phyloP scores from a whole-genome alignment of 192 early-diverging fungal species.

The Coemansia sp. region DNA sequence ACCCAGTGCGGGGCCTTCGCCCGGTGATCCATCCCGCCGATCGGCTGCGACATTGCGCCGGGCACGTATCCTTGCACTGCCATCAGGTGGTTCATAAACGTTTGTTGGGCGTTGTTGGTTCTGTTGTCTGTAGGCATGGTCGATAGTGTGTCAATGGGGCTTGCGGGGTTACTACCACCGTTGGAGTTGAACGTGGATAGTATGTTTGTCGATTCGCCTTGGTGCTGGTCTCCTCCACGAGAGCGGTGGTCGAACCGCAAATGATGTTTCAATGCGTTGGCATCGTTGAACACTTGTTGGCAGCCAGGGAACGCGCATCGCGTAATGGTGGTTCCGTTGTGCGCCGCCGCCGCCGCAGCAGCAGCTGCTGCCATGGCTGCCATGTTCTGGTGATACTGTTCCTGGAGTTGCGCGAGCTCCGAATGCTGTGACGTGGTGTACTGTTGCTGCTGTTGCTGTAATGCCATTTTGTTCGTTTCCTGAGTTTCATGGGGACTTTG shows the following conservation, averaged over 20 bases:
- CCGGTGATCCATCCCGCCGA: conserved; percentile 9
- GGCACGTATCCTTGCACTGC: background rate
- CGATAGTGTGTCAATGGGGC: conserved; percentile 34
- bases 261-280: conserved; percentile 42
- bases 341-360: background rate
- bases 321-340: conserved; percentile 18
- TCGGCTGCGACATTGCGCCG: background rate
- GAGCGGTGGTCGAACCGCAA: conserved; percentile 35
- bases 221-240: background rate
- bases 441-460: conserved; percentile 17
- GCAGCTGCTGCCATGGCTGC: conserved; percentile 10
- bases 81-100: conserved; percentile 5
- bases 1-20: conserved; percentile 53
- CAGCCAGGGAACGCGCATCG: conserved; percentile 25
- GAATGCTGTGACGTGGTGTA: conserved; percentile 42
- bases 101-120: background rate
- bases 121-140: conserved; percentile 15
- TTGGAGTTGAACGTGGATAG: background rate
- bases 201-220: background rate
- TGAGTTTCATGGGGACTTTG: background rate
- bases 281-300: conserved; percentile 37
- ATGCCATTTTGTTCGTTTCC: background rate
- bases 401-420: conserved; percentile 46
- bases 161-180: conserved; percentile 35
- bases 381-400: conserved; percentile 10